Percentiles rank a stretch among this genome's conserved stretches.
phyloP scores from a whole-genome alignment of 495 filamentous ascomycete genomes.

The Xylaria grammica region DNA sequence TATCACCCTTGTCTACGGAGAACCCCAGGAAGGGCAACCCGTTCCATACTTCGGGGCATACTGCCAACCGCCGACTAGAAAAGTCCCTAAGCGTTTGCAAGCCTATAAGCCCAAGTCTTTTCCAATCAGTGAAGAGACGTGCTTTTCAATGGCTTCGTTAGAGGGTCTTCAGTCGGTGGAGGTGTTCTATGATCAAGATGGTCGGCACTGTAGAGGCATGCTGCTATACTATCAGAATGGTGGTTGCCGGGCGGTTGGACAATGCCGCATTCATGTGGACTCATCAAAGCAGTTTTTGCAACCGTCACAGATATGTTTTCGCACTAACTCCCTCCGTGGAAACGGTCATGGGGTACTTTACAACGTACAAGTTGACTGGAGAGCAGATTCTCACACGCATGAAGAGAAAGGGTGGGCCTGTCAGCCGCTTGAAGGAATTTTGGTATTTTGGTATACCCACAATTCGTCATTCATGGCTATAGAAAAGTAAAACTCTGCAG shows the following conservation, averaged over 20 bases:
- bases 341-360: not conserved
- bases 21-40: slow-evolving; percentile 2
- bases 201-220: slow-evolving; percentile 25
- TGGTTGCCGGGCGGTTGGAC: slow-evolving; percentile 24
- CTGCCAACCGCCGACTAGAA: slow-evolving; percentile 1
- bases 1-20: slow-evolving; percentile 4
- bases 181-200: slow-evolving; percentile 21
- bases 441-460: slow-evolving; percentile 1
- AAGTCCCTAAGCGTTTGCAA: slow-evolving; percentile 8
- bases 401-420: slow-evolving; percentile 4
- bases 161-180: slow-evolving; percentile 15
- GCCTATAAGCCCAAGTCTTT: not conserved
- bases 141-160: slow-evolving; percentile 27
- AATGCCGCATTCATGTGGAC: slow-evolving; percentile 27
- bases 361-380: not conserved
- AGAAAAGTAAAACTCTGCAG: not conserved
- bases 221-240: slow-evolving; percentile 27
- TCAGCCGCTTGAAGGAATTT: not conserved
- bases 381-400: not conserved
- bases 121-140: slow-evolving; percentile 8
- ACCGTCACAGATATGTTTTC: slow-evolving; percentile 20
- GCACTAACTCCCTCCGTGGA: not conserved
- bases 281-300: slow-evolving; percentile 5
- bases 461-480: not conserved
- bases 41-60: slow-evolving; percentile 22